These are phyloP conservation scores for Hanseniaspora lachancei DNA, from an alignment of 805 yeast genomes.

Conservation along the genomic window DNA sequence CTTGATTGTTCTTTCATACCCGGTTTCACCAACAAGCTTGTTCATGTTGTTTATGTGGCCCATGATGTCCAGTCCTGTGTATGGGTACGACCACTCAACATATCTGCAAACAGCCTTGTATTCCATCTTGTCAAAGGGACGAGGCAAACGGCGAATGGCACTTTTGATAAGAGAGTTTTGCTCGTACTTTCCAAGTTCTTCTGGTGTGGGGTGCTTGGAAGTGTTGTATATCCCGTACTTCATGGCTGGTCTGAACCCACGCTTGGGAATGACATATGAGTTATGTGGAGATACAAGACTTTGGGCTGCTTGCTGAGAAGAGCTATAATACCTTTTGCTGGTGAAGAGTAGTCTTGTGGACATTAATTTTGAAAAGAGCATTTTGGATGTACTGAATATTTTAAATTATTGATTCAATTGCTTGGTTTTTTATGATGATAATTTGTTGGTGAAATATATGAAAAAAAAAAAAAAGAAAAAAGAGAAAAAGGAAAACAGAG, in stretches of 20 bases:
- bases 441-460: too few species aligned
- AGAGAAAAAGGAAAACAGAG: too few species aligned
- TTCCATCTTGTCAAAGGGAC: background rate
- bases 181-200: background rate
- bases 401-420: too few species aligned
- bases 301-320: background rate
- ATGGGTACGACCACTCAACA: constrained; percentile 10
- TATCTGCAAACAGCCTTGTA: background rate
- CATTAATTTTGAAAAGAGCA: too few species aligned
- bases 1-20: background rate
- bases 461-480: too few species aligned
- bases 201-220: background rate
- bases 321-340: too few species aligned
- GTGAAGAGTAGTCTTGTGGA: too few species aligned
- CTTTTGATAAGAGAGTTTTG: background rate
- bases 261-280: background rate
- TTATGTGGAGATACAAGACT: background rate
- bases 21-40: background rate
- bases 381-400: too few species aligned
- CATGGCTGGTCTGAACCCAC: background rate
- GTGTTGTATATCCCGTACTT: background rate
- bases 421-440: too few species aligned
- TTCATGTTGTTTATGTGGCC: background rate
- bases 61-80: background rate
- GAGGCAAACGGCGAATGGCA: background rate